phyloP scores from a whole-genome alignment of 1,139 yeast species.

The Meyerozyma sp. region DNA sequence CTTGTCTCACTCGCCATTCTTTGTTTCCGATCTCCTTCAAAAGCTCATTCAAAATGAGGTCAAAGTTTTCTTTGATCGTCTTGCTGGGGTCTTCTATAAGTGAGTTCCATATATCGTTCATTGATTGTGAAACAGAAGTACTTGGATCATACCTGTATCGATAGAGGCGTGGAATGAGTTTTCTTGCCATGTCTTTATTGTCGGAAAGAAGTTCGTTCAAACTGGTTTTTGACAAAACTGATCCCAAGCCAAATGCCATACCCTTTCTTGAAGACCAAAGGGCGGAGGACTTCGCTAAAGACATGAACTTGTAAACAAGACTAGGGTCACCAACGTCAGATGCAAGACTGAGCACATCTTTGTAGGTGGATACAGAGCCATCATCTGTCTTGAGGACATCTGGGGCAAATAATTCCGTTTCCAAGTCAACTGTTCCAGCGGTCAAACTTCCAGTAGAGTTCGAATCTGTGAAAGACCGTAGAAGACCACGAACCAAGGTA shows the following conservation, averaged over 20 bases:
- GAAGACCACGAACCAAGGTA: conserved; percentile 65
- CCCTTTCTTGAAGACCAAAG: conserved; percentile 93
- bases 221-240: conserved; percentile 74
- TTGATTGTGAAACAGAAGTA: conserved; percentile 66
- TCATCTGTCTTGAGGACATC: conserved; percentile 77
- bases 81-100: conserved; percentile 58
- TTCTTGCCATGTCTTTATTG: conserved; percentile 49
- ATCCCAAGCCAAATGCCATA: conserved; percentile 88
- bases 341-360: conserved; percentile 78
- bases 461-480: conserved; percentile 74
- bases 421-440: conserved; percentile 70
- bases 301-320: conserved; percentile 90
- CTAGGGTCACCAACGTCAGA: conserved; percentile 95
- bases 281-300: conserved; percentile 81
- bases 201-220: conserved; percentile 57
- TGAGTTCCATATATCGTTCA: conserved; percentile 86
- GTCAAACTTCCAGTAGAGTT: conserved; percentile 44
- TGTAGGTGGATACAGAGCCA: conserved; percentile 84
- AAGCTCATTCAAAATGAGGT: conserved; percentile 59
- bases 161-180: conserved; percentile 75
- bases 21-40: conserved; percentile 68
- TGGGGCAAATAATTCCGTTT: conserved; percentile 81
- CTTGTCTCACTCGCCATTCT: conserved; percentile 94
- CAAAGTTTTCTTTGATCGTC: conserved; percentile 50
- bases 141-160: conserved; percentile 86